These are phyloP conservation scores for Didymella glomerata DNA, from an alignment of 2,329 filamentous ascomycete genomes.

Conservation along the genomic window DNA sequence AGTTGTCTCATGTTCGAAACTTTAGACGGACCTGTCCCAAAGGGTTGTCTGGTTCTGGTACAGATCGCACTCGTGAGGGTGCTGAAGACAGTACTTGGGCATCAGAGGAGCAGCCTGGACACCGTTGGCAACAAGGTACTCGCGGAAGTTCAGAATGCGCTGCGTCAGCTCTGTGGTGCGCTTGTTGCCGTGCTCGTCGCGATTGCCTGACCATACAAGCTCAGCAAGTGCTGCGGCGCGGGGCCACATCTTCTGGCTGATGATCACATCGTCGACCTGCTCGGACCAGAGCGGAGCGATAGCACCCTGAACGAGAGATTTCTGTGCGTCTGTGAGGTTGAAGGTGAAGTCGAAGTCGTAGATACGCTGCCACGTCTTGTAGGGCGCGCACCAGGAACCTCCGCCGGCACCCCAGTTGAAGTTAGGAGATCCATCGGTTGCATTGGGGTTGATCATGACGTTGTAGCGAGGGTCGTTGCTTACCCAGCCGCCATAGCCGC, in stretches of 20 bases:
- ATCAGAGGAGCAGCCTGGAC: slow-evolving; percentile 61
- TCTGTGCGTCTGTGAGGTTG: slow-evolving; percentile 58
- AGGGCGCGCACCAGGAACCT: slow-evolving; percentile 66
- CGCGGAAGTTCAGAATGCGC: slow-evolving; percentile 66
- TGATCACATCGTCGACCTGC: slow-evolving; percentile 62
- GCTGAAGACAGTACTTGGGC: slow-evolving; percentile 66
- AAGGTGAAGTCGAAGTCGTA: slow-evolving; percentile 66
- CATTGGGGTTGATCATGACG: slow-evolving; percentile 61
- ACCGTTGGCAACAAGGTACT: slow-evolving; percentile 65
- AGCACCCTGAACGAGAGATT: slow-evolving; percentile 61
- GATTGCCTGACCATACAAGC: slow-evolving; percentile 65
- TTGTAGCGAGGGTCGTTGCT: slow-evolving; percentile 66
- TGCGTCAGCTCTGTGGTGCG: slow-evolving; percentile 63
- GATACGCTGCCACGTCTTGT: slow-evolving; percentile 69
- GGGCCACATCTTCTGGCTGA: slow-evolving; percentile 64
- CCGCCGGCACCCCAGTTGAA: slow-evolving; percentile 65
- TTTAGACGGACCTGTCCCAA: neutral
- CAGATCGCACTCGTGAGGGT: slow-evolving; percentile 66
- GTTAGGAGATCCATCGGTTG: slow-evolving; percentile 49
- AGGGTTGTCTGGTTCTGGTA: slow-evolving; percentile 60
- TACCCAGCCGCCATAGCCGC: slow-evolving; percentile 63
- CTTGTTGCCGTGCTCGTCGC: slow-evolving; percentile 59
- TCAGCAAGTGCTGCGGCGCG: slow-evolving; percentile 65
- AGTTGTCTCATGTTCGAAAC: neutral
- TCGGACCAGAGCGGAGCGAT: slow-evolving; percentile 63